phyloP scores from a whole-genome alignment of 2,329 filamentous ascomycete genomes.

The Claviceps cyperi region DNA sequence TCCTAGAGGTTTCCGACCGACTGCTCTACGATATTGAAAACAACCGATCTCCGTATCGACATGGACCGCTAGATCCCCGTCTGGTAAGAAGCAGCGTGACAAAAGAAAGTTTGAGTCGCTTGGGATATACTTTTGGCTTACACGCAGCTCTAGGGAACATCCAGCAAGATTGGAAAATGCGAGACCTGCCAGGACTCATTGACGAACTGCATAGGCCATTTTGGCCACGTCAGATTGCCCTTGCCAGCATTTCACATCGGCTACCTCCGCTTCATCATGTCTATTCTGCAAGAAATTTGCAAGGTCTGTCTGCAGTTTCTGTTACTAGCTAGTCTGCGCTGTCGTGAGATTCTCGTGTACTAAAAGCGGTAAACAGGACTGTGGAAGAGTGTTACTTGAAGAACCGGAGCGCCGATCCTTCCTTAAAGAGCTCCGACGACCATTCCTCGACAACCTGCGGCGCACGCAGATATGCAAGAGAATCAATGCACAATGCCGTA shows the following conservation, averaged over 20 bases:
- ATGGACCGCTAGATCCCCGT: constrained; percentile 79
- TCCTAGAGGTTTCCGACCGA: constrained; percentile 86
- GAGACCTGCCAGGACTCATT: constrained; percentile 71
- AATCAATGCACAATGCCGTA: constrained; percentile 80
- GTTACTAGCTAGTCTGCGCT: background rate
- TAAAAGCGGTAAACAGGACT: constrained; percentile 29
- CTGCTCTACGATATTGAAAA: constrained; percentile 83
- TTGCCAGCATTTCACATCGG: constrained; percentile 92
- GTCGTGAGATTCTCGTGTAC: background rate
- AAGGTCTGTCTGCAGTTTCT: constrained; percentile 33
- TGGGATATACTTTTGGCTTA: background rate
- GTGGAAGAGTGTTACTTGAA: constrained; percentile 67
- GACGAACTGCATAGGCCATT: constrained; percentile 83
- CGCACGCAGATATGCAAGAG: constrained; percentile 74
- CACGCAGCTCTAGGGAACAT: constrained; percentile 47
- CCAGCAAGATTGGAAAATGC: constrained; percentile 67
- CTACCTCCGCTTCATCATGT: constrained; percentile 85
- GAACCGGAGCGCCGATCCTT: constrained; percentile 66
- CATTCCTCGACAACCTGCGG: constrained; percentile 74
- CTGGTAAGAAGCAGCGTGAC: constrained; percentile 32
- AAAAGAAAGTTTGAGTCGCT: background rate
- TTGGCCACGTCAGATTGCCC: constrained; percentile 81
- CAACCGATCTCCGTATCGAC: constrained; percentile 57
- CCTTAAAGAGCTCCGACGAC: constrained; percentile 66
- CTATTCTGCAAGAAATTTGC: constrained; percentile 88